A percentile compares a stretch with the other conserved stretches of the same genome.
Conservation (phyloP, 306 rosid genomes). For the Vigna radiata region DNA sequence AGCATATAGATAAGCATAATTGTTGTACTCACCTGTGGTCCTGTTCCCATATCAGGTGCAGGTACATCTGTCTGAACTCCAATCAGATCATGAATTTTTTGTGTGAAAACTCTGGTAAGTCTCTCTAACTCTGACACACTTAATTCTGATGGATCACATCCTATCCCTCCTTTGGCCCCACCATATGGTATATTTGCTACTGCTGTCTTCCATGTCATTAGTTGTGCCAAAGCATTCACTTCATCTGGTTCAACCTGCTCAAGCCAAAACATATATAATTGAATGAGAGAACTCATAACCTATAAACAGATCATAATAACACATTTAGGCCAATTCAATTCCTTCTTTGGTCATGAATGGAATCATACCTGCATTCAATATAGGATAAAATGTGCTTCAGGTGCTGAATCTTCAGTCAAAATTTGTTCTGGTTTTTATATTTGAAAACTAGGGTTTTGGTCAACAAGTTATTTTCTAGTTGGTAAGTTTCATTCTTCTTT, state of each 20-base stretch:
- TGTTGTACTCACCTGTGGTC: slow-evolving; percentile 81
- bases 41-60: slow-evolving; percentile 99
- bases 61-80: slow-evolving; percentile 92
- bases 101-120: slow-evolving; percentile 91
- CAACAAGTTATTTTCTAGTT: background rate
- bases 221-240: slow-evolving; percentile 96
- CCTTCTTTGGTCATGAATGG: background rate
- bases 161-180: slow-evolving; percentile 98
- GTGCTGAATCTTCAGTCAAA: background rate
- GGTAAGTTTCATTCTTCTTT: background rate
- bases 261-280: slow-evolving; percentile 32
- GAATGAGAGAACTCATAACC: slow-evolving; percentile 7
- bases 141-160: slow-evolving; percentile 75
- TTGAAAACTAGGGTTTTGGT: background rate
- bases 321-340: background rate
- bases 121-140: slow-evolving; percentile 86
- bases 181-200: slow-evolving; percentile 97
- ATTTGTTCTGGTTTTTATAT: background rate
- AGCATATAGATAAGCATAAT: background rate
- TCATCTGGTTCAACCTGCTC: slow-evolving; percentile 95
- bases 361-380: background rate
- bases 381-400: background rate
- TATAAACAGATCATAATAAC: background rate
- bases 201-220: slow-evolving; percentile 99
- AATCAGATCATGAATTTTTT: slow-evolving; percentile 90